Evolutionary conservation across 169 alveolate genomes (phyloP), one percentile per base, ranked within the genome.

Genomic region (Blepharisma undulans): DNA sequence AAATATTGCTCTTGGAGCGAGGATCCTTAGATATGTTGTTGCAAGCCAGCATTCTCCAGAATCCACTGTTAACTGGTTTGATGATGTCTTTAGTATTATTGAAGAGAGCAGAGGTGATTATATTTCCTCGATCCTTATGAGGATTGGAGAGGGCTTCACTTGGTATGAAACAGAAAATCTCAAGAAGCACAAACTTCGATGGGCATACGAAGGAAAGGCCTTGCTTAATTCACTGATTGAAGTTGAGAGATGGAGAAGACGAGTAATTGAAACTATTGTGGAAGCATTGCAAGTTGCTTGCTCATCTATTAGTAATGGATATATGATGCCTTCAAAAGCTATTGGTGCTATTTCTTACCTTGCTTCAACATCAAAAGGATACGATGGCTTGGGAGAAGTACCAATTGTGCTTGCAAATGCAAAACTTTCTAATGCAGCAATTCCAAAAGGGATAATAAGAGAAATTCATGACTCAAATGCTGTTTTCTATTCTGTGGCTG

Each of bases 41-140:
- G 36, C 90, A 12, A 12, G 12, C 21, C 82, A 84, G 16, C 90
- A 84, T 30, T 84, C 90, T 16, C 84, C 84, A 30, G 48, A 84
- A 27, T 48, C 90, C 27, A 10, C 60, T 12, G 27, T 22, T 14
- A 10, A 59, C n/a, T 12, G 19, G 27, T 84, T 82, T 82, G 36
- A 84, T 16, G 22, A 21, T 12, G 48, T 61, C 10, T 14, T 21
- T 18, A 14, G 25, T 14, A 48, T 59, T 30, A 30, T 14, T 14
- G 18, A 48, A 18, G 21, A 27, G 8, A 48, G 60, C 16, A 16
- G 22, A 27, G 22, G 14, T 22, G 27, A 60, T 10, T 48, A 21
- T 33, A 61, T 84, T 16, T 25, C 84, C 16, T 84, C 10, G 21
- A 18, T 84, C 22, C 33, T 59, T 30, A n/a, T 14, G 14, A 80